Evolutionary conservation across 495 filamentous ascomycete genomes (phyloP).

Genomic region (Penicillium antarcticum): DNA sequence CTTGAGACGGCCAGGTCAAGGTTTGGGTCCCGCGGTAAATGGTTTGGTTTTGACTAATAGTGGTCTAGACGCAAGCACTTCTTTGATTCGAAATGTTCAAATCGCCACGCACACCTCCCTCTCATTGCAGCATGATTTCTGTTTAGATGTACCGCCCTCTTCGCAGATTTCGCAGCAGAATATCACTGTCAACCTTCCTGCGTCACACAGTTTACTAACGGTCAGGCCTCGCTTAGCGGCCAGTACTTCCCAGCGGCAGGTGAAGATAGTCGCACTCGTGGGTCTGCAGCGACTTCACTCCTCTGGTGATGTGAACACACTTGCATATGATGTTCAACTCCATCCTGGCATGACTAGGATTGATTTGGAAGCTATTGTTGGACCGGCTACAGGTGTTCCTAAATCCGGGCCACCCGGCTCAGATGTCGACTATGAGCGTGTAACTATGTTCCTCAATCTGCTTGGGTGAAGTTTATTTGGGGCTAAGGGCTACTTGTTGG

Average conservation of each 20-base stretch:
- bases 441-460: conserved; percentile 60
- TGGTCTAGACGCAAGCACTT: conserved; percentile 44
- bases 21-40: conserved; percentile 28
- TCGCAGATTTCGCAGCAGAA: conserved; percentile 61
- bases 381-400: conserved; percentile 53
- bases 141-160: conserved; percentile 58
- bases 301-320: conserved; percentile 38
- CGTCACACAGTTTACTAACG: conserved; percentile 61
- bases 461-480: conserved; percentile 14
- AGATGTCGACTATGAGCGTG: conserved; percentile 65
- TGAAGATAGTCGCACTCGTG: conserved; percentile 60
- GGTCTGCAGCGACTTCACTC: conserved; percentile 46
- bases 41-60: conserved; percentile 5
- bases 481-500: neutral
- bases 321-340: conserved; percentile 60
- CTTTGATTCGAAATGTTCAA: conserved; percentile 62
- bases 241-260: conserved; percentile 54
- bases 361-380: conserved; percentile 62
- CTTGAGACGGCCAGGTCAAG: conserved; percentile 51
- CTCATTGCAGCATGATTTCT: conserved; percentile 49
- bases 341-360: conserved; percentile 62
- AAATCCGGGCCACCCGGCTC: conserved; percentile 47
- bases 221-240: conserved; percentile 58
- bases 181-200: conserved; percentile 61
- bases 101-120: conserved; percentile 65